Conservation (phyloP, 371 early-diverging fungal genomes). For the Capniomyces stellatus region DNA sequence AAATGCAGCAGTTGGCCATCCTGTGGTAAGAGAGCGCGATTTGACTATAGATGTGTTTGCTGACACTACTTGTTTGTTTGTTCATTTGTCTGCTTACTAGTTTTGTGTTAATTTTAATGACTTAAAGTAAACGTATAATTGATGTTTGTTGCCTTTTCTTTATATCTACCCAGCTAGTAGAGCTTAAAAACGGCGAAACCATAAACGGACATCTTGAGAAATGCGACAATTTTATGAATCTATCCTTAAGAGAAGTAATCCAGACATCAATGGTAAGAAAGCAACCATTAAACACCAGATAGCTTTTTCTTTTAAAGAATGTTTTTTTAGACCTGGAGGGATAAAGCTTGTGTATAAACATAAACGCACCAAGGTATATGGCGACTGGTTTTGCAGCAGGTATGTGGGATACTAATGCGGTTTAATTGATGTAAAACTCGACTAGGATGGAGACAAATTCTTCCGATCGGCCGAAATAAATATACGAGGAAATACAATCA, state of each 20-base stretch:
- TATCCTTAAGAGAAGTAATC: conserved; percentile 87
- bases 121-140: neutral
- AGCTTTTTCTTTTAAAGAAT: too few species aligned
- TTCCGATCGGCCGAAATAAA: conserved; percentile 82
- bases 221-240: conserved; percentile 97
- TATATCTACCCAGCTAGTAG: conserved; percentile 47
- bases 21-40: conserved; percentile 36
- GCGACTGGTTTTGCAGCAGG: too few species aligned
- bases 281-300: too few species aligned
- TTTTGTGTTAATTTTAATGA: neutral
- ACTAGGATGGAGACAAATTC: conserved; percentile 78
- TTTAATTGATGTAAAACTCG: neutral
- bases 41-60: too few species aligned
- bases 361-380: too few species aligned
- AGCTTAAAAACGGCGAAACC: conserved; percentile 94
- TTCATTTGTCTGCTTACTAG: neutral
- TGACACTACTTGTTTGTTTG: too few species aligned
- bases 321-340: too few species aligned
- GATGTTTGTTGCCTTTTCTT: neutral
- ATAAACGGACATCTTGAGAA: conserved; percentile 93
- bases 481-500: conserved; percentile 84
- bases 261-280: conserved; percentile 68
- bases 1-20: conserved; percentile 74
- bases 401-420: neutral
- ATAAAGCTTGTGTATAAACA: too few species aligned